Base-by-base conservation (phyloP, 208 protist genomes). In the Leishmania lainsoni region DNA sequence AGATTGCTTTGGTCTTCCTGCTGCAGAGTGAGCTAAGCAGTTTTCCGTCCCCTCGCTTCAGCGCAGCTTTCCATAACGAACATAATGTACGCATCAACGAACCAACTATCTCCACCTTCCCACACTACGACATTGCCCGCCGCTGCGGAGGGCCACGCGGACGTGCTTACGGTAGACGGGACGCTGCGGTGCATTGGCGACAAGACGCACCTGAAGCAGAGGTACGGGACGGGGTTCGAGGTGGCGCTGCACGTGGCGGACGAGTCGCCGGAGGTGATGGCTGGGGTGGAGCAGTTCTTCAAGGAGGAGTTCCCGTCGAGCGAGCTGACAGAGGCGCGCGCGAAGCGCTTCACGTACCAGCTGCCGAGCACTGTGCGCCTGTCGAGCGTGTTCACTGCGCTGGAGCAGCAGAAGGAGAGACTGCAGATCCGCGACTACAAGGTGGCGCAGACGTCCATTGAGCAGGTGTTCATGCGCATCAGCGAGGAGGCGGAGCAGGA, bases 141-240 rank as follows among this genome's bases (percentile, higher is more conserved):
- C 42, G 42, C 4, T 45, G 42, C 42, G 42, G 52, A 56, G 9
- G 52, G 22, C 72, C 90, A 71, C 86, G 93, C 39, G 87, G 42
- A 98, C 3, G 94, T 88, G 42, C 98, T 99, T 26, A 98, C 98
- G 90, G 89, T 89, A 45, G 86, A 95, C 75, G 97, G 97, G 54
- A 83, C 77, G 20, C 78, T 99, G 32, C 87, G 86, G 16, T 98
- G 94, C 81, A 82, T 98, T 52, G 98, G 98, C 35, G 89, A 88
- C 63, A 90, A 89, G 75, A 94, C 93, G 71, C 92, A 96, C 59
- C 84, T 99, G 68, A 97, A 95, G 83, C 76, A 85, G 20, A 95
- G 94, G 84, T 97, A 90, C 75, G 91, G 90, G 73, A 91, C 71
- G 66, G 91, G 88, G 29, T 92, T 87, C 73, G 91, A 92, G 78